Evolutionary conservation across 1,284 basidiomycete genomes (phyloP).

Genomic region (Ganoderma lucidum): DNA sequence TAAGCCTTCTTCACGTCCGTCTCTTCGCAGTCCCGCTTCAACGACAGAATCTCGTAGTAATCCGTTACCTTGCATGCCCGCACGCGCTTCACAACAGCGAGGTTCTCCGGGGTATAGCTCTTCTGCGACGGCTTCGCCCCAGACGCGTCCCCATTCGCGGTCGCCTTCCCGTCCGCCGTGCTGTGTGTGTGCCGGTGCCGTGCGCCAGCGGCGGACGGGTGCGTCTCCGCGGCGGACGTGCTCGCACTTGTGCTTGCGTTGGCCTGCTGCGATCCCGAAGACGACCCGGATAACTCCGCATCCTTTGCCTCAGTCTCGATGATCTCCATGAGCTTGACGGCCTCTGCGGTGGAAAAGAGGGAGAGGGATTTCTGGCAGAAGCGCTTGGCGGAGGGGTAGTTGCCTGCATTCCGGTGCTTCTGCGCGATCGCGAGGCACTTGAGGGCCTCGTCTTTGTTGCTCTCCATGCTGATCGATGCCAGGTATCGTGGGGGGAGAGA

Average conservation of each 20-base stretch:
- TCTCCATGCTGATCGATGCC: constrained; percentile 67
- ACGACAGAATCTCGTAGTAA: constrained; percentile 92
- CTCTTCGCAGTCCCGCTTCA: constrained; percentile 90
- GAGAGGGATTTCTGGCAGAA: constrained; percentile 92
- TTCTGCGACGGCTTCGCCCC: constrained; percentile 64
- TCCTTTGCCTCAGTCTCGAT: constrained; percentile 60
- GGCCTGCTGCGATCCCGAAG: constrained; percentile 42
- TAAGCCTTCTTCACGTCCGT: constrained; percentile 96
- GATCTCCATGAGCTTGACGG: constrained; percentile 67
- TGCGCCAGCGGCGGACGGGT: constrained; percentile 72
- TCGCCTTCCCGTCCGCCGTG: constrained; percentile 37
- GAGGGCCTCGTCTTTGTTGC: constrained; percentile 89
- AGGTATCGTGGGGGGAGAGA: constrained; percentile 1
- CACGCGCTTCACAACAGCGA: constrained; percentile 88
- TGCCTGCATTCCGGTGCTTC: constrained; percentile 75
- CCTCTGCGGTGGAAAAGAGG: constrained; percentile 87
- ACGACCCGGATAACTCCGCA: constrained; percentile 38
- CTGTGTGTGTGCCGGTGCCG: constrained; percentile 62
- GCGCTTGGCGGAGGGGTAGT: constrained; percentile 82
- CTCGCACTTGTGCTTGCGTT: constrained; percentile 49
- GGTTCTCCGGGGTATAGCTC: constrained; percentile 88
- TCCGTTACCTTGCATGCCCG: constrained; percentile 86
- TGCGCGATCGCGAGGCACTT: constrained; percentile 83
- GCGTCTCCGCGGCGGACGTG: constrained; percentile 63
- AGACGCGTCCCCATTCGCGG: constrained; percentile 48